These are phyloP conservation scores for Raphidocelis subcapitata DNA, from an alignment of 139 green algal species.

Conservation along the genomic window DNA sequence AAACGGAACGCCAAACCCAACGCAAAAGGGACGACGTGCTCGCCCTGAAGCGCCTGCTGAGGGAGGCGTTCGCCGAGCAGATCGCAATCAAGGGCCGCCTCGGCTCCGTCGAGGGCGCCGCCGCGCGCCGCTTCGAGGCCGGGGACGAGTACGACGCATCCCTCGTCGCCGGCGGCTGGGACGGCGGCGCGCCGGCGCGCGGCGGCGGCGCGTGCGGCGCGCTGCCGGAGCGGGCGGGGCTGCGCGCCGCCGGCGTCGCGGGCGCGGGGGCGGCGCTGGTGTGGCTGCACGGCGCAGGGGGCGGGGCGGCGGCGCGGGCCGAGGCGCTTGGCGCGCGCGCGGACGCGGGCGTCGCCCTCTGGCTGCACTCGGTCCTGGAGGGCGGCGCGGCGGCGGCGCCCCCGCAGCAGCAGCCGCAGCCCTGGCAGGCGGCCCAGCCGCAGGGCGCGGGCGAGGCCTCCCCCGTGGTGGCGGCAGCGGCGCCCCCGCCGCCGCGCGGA, in stretches of 20 bases:
- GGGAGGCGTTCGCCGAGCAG: conserved; percentile 48
- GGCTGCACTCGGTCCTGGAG: conserved; percentile 9
- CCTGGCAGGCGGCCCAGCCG: no score
- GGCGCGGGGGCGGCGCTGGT: not conserved
- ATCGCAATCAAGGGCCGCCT: conserved; percentile 36
- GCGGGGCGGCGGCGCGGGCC: not conserved
- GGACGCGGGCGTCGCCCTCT: not conserved
- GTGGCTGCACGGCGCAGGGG: not conserved
- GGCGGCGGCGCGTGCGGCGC: no score
- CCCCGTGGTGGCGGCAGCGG: no score
- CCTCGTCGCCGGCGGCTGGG: no score
- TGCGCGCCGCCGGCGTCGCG: not conserved
- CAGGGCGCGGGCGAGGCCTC: no score
- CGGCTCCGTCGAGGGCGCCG: not conserved
- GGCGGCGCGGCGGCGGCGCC: not conserved
- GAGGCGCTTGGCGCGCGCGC: not conserved
- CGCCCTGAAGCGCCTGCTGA: conserved; percentile 42
- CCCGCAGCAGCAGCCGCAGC: no score
- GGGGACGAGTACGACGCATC: conserved; percentile 17
- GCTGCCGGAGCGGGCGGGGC: no score
- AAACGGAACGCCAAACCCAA: no score
- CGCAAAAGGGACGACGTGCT: conserved; percentile 31
- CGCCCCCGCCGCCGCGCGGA: no score
- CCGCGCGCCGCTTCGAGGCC: conserved; percentile 2
- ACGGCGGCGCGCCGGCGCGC: no score